Evolutionary conservation across 371 early-diverging fungal species (phyloP).

Genomic region (Apophysomyces ossiformis): DNA sequence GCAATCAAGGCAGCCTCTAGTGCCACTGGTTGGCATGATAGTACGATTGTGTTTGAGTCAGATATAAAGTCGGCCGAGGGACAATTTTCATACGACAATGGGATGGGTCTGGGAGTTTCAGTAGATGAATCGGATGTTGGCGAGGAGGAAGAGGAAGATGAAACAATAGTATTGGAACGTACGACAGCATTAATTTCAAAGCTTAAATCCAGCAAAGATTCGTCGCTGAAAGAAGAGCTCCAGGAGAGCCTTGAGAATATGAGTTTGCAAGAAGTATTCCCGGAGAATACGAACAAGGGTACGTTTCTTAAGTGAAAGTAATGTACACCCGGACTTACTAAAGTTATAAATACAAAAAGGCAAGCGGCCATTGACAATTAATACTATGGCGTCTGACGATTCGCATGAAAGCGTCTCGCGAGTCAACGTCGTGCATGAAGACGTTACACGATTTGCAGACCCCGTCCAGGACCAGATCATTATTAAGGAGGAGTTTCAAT

Average conservation of each 20-base stretch:
- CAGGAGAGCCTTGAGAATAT: slow-evolving; percentile 40
- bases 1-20: slow-evolving; percentile 27
- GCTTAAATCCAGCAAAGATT: slow-evolving; percentile 41
- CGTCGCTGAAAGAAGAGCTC: slow-evolving; percentile 36
- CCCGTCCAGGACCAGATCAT: slow-evolving; percentile 27
- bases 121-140: slow-evolving; percentile 15
- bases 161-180: slow-evolving; percentile 21
- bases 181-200: slow-evolving; percentile 34
- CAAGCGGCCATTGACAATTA: slow-evolving; percentile 12
- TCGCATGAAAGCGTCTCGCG: not conserved
- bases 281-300: slow-evolving; percentile 9
- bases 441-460: slow-evolving; percentile 58
- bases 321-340: too few relatives aligned
- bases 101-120: slow-evolving; percentile 36
- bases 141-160: slow-evolving; percentile 20
- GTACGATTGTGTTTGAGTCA: slow-evolving; percentile 11
- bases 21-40: slow-evolving; percentile 47
- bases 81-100: slow-evolving; percentile 30
- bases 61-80: slow-evolving; percentile 8
- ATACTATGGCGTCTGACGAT: slow-evolving; percentile 11
- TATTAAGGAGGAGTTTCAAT: slow-evolving; percentile 38
- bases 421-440: slow-evolving; percentile 50
- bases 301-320: not conserved
- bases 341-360: not conserved
- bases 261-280: slow-evolving; percentile 18